phyloP scores from a whole-genome alignment of 2,329 filamentous ascomycete genomes.

The Hypoxylon rubiginosum region DNA sequence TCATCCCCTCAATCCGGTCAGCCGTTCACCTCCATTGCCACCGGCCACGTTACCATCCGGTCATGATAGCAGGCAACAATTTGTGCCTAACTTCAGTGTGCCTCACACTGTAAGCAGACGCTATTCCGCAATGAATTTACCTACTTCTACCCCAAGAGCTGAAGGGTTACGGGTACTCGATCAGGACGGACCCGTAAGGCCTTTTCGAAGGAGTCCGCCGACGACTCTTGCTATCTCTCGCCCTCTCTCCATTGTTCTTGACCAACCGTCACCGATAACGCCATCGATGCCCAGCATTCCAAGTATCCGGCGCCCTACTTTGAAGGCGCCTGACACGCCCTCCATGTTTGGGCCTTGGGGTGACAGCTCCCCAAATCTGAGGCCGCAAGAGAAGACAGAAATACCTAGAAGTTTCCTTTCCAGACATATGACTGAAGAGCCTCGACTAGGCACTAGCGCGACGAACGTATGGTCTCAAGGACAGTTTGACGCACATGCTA shows the following conservation, averaged over 20 bases:
- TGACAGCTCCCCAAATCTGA: conserved; percentile 13
- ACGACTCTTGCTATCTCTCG: conserved; percentile 63
- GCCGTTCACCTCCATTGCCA: conserved; percentile 47
- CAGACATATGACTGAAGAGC: conserved; percentile 15
- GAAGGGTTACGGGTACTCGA: conserved; percentile 42
- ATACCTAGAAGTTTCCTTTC: conserved; percentile 15
- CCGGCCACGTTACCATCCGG: conserved; percentile 33
- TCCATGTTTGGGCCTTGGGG: conserved; percentile 27
- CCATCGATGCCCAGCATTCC: conserved; percentile 42
- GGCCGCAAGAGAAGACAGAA: conserved; percentile 18
- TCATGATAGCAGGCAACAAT: conserved; percentile 48
- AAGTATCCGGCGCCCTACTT: conserved; percentile 11
- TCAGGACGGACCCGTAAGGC: conserved; percentile 46
- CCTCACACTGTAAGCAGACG: conserved; percentile 62
- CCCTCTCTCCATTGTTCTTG: conserved; percentile 67
- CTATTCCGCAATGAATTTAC: conserved; percentile 58
- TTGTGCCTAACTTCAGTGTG: conserved; percentile 67
- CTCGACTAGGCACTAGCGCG: conserved; percentile 1
- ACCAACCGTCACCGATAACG: conserved; percentile 63
- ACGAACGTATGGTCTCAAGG: neutral
- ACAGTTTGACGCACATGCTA: conserved; percentile 13
- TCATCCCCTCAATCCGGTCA: conserved; percentile 48
- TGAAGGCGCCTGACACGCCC: conserved; percentile 25
- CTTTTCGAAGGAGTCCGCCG: conserved; percentile 57
- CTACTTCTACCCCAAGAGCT: conserved; percentile 31